These are phyloP conservation scores for Talaromyces islandicus DNA, from an alignment of 2,329 filamentous ascomycete species.

Conservation along the genomic window DNA sequence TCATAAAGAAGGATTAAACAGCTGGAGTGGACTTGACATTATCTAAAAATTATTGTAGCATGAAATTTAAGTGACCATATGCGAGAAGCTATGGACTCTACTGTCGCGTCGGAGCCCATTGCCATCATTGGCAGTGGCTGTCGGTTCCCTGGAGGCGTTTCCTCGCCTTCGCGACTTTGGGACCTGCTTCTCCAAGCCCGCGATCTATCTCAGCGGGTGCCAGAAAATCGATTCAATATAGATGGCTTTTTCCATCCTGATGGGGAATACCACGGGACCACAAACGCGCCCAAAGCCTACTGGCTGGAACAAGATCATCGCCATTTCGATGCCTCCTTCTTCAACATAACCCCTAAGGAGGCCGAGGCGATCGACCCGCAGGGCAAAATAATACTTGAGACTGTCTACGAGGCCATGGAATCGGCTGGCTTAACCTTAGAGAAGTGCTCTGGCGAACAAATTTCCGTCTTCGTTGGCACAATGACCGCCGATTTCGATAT, in stretches of 20 bases:
- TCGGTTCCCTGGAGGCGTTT: conserved; percentile 4
- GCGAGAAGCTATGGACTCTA: too few species aligned
- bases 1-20: too few species aligned
- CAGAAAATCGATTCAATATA: not conserved
- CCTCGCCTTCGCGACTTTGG: conserved; percentile 4
- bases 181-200: conserved; percentile 11
- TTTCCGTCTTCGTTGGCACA: conserved; percentile 21
- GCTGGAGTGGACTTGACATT: too few species aligned
- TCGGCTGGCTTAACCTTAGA: conserved; percentile 14
- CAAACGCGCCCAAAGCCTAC: conserved; percentile 10
- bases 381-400: conserved; percentile 23
- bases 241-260: conserved; percentile 2
- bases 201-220: conserved; percentile 5
- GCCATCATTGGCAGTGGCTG: conserved; percentile 10
- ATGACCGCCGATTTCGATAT: conserved; percentile 19
- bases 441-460: conserved; percentile 13
- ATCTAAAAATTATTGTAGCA: too few species aligned
- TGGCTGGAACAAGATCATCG: conserved; percentile 15
- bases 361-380: conserved; percentile 7
- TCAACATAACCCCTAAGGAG: not conserved
- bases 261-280: conserved; percentile 4
- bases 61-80: too few species aligned
- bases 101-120: conserved; percentile 3
- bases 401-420: conserved; percentile 34
- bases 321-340: conserved; percentile 25